Evolutionary conservation across 352 stramenopile genomes (phyloP), one percentile per base, ranked within the genome.

Genomic region (Pilasporangium apinafurcum): DNA sequence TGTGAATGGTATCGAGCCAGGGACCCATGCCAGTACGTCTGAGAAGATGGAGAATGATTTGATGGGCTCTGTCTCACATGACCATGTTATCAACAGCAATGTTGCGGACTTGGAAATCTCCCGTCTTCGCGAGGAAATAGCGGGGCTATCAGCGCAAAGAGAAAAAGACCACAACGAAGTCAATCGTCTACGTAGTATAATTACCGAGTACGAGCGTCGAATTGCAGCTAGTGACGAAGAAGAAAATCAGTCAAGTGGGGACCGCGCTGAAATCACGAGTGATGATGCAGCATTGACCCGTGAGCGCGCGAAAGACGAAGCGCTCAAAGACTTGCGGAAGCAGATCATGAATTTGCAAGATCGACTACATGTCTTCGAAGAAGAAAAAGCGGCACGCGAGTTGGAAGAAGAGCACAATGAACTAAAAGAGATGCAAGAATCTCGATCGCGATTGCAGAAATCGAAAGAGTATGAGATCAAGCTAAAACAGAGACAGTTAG

Each of bases 401-500:
- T 37, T 75, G 1, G 57, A 72, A 27, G 21, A 43, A 0, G 53
- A 68, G 22, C 37, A 48, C 9, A 21, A 42, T 5, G 64, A 85
- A 28, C 28, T 78, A 1, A 17, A 47, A 13, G 48, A 67, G 28
- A 51, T 82, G 13, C 65, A 59, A 27, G 44, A 38, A 17, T 56
- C 36, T 21, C 59, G 71, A 0, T 44, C 57, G 10, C 25, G 60
- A 43, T 56, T 74, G 18, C 67, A 82, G 22, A 53, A 56, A 4
- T 42, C 76, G 42, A 62, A 76, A 29, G 53, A 66, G 33, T 55
- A 53, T 4, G 62, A 47, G 5, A 51, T 69, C 22, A 53, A 58
- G 47, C 17, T 56, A 5, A 68, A 83, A 42, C 65, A 66, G 21
- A 57, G 66, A 13, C 51, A 83, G 10, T 40, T 46, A 12, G n/a